A percentile compares a stretch with the other conserved stretches of the same genome.
Conservation (phyloP, 2,329 filamentous ascomycete genomes). For the Lachnellula occidentalis region DNA sequence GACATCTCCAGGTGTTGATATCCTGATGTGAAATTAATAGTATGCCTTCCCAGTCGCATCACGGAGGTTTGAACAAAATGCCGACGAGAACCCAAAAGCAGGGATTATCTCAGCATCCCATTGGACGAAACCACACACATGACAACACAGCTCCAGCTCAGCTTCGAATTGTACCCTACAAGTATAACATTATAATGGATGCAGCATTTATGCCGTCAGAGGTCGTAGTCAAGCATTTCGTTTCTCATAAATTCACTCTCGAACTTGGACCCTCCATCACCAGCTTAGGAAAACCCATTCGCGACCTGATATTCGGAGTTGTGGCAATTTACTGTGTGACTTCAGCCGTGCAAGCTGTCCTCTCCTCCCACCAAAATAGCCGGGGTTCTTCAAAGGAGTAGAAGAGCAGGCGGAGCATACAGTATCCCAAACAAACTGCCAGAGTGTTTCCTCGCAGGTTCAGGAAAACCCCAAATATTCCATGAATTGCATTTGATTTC, state of each 20-base stretch:
- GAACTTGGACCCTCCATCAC: slow-evolving; percentile 45
- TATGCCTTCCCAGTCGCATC: background rate
- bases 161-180: slow-evolving; percentile 7
- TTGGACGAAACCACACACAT: background rate
- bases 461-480: background rate
- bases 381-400: slow-evolving; percentile 10
- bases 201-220: slow-evolving; percentile 36
- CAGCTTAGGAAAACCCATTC: slow-evolving; percentile 44
- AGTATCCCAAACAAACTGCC: background rate
- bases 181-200: slow-evolving; percentile 21
- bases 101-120: background rate
- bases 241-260: slow-evolving; percentile 45
- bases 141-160: background rate
- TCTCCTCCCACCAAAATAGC: slow-evolving; percentile 10
- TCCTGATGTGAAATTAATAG: background rate
- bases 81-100: background rate
- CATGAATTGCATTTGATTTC: slow-evolving; percentile 2
- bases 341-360: slow-evolving; percentile 33
- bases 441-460: slow-evolving; percentile 2
- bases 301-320: slow-evolving; percentile 43
- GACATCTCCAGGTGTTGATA: slow-evolving; percentile 16
- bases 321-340: slow-evolving; percentile 35
- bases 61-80: background rate
- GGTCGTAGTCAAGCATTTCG: slow-evolving; percentile 40
- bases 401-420: background rate